Evolutionary conservation across 371 early-diverging fungal genomes (phyloP), one percentile per base, ranked within the genome.

Genomic region (Mucor circinelloides): DNA sequence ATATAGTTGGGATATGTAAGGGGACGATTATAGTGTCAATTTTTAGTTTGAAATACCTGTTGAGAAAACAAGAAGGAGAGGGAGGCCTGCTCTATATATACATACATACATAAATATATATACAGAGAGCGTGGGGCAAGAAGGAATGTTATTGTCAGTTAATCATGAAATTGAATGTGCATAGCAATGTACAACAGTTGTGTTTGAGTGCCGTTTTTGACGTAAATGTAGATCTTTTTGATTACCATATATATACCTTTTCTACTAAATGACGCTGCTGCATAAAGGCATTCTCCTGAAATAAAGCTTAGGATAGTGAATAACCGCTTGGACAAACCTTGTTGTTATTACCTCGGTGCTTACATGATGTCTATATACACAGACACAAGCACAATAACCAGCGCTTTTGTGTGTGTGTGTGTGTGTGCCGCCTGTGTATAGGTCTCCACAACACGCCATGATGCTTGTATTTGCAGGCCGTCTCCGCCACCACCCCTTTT

Each of bases 91-190:
- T n/a, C n/a, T n/a, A n/a, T n/a, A n/a, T n/a, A n/a, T n/a, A n/a
- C n/a, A n/a, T n/a, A n/a, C n/a, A n/a, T n/a, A n/a, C n/a, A n/a
- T n/a, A n/a, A n/a, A n/a, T n/a, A n/a, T 40, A 4, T 40, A 1
- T 6, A 17, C 5, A 40, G 9, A 40, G 17, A 25, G 13, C 25
- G 13, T 52, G 27, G n/a, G 1, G 12, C 9, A 15, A 13, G 27
- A 52, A 52, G 52, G 52, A 52, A 52, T 52, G 52, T 27, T 27
- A 27, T 52, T 52, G 27, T 52, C 52, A 52, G 52, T 52, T 52
- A 52, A 52, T 52, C 52, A 52, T 52, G 23, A 52, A 52, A 52
- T 52, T 23, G 10, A 52, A 52, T 23, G 27, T 25, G 27, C 52
- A 46, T 46, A 46, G 46, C 23, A 27, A 27, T 25, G 23, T 10